Evolutionary conservation across 164 flowering plant species (phyloP), one percentile per base, ranked within the genome.

Genomic region (Warburgia ugandensis): DNA sequence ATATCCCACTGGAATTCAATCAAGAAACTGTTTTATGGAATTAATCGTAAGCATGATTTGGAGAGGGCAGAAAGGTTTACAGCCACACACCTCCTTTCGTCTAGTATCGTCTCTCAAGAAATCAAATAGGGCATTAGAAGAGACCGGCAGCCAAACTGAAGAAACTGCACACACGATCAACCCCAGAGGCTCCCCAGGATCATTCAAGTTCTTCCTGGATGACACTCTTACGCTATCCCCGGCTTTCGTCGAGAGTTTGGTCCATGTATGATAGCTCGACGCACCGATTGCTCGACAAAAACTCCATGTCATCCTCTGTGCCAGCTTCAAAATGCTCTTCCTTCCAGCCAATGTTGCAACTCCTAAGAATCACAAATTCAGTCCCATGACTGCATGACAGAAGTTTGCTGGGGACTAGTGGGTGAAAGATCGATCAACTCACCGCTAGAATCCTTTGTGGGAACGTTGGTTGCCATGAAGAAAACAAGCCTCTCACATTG

Each of bases 401-500:
- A n/a, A 41, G 45, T 6, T 22, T 6, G 16, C 12, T 22, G 1
- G 3, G 0, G 23, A 1, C 43, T n/a, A 22, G 3, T n/a, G 8
- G 30, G 29, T 23, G 12, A 17, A 22, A 21, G 28, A 44, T 21
- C 11, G 25, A 44, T n/a, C 49, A 29, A 40, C 58, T 68, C 66
- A 94, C 99, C 97, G 41, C 55, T 78, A 44, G 99, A 84, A 63
- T 89, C 99, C 65, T 84, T 89, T 12, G 86, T 81, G 7, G 99
- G 99, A 45, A 94, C 85, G 64, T 94, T 89, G 58, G 99, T 94
- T n/a, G 99, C 99, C 92, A 84, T 77, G 72, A 73, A 76, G 80
- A 89, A 94, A 11, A 86, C 86, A 4, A 81, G 73, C 13, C 85
- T 72, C 58, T 94, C 96, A 28, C 99, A 94, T 39, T 94, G 94